Percentiles rank a stretch among this genome's conserved stretches.
Evolutionary conservation across 2,329 filamentous ascomycete genomes (phyloP).

Genomic region (Paraphoma sp.): DNA sequence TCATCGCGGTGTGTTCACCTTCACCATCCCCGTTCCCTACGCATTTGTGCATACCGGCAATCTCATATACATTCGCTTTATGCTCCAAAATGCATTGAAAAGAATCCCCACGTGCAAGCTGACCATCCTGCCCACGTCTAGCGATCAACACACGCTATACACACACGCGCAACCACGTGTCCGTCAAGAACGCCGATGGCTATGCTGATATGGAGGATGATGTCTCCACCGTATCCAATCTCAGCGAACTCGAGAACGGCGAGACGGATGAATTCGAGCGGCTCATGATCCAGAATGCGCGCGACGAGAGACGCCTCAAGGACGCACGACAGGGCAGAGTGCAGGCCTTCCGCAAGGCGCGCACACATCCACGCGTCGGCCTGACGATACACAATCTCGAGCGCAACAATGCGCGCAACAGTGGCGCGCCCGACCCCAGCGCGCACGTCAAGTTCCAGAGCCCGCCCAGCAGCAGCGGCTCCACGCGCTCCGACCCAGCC

Average conservation of each 20-base stretch:
- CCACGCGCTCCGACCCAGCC: slow-evolving; percentile 49
- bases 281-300: slow-evolving; percentile 52
- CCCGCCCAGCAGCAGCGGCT: slow-evolving; percentile 46
- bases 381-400: slow-evolving; percentile 54
- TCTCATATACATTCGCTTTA: no score
- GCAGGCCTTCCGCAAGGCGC: slow-evolving; percentile 53
- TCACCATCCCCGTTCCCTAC: no score
- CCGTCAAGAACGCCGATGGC: background rate
- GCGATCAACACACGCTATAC: slow-evolving; percentile 29
- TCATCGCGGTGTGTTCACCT: background rate
- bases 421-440: slow-evolving; percentile 8
- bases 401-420: slow-evolving; percentile 38
- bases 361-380: slow-evolving; percentile 47
- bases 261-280: slow-evolving; percentile 54
- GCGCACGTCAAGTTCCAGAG: slow-evolving; percentile 30
- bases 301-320: slow-evolving; percentile 51
- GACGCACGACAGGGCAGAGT: slow-evolving; percentile 36
- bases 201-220: slow-evolving; percentile 25
- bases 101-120: background rate
- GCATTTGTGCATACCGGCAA: no score
- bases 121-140: background rate
- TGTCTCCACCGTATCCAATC: slow-evolving; percentile 27
- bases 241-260: slow-evolving; percentile 51
- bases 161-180: slow-evolving; percentile 28
- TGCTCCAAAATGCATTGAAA: no score